Evolutionary conservation across 306 rosid species (phyloP).

Genomic region (Casuarina cunninghamiana): DNA sequence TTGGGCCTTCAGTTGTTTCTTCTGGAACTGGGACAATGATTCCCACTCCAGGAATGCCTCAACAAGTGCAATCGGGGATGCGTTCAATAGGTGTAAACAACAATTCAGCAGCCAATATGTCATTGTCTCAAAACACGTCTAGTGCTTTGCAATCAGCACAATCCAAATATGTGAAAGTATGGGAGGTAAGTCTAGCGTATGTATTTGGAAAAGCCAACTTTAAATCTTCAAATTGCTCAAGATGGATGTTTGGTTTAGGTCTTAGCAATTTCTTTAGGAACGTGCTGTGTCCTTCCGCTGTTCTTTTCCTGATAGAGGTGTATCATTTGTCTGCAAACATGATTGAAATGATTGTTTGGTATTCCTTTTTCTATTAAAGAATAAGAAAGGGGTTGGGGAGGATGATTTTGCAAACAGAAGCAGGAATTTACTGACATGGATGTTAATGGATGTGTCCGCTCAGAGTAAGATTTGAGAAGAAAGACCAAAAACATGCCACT

Average conservation of each 20-base stretch:
- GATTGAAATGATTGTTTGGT: background rate
- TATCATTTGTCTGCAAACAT: background rate
- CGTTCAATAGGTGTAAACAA: conserved; percentile 63
- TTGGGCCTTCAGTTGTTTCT: conserved; percentile 72
- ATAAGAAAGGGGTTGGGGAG: no score
- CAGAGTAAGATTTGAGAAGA: background rate
- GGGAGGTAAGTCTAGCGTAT: conserved; percentile 72
- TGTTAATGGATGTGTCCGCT: background rate
- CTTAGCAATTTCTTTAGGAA: background rate
- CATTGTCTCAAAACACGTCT: conserved; percentile 71
- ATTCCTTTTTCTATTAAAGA: background rate
- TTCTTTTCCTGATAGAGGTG: background rate
- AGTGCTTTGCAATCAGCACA: conserved; percentile 65
- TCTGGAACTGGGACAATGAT: conserved; percentile 93
- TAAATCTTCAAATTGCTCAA: conserved; percentile 10
- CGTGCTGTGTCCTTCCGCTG: background rate
- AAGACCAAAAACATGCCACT: no score
- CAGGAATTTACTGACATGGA: no score
- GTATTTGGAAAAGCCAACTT: background rate
- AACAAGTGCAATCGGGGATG: conserved; percentile 73
- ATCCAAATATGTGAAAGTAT: conserved; percentile 91
- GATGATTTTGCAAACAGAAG: no score
- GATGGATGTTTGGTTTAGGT: background rate
- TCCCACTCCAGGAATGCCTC: conserved; percentile 97
- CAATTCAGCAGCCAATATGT: conserved; percentile 62